phyloP scores from a whole-genome alignment of 1,139 yeast species.

The Pichia sp. region DNA sequence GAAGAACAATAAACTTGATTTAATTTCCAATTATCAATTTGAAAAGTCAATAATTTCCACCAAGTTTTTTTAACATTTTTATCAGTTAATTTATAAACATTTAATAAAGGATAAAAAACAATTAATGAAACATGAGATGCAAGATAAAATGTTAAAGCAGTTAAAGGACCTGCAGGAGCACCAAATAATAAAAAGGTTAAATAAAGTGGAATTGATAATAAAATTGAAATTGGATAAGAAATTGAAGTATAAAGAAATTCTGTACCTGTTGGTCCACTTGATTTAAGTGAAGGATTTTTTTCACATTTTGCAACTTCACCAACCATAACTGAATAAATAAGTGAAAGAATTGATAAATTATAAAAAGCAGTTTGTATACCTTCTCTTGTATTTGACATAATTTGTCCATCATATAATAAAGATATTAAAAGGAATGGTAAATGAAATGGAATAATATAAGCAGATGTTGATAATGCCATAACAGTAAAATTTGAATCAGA shows the following conservation, averaged over 20 bases:
- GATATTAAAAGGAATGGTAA: slow-evolving; percentile 31
- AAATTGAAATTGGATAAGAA: slow-evolving; percentile 34
- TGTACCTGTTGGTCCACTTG: slow-evolving; percentile 21
- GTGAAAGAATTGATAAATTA: slow-evolving; percentile 10
- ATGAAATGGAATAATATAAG: slow-evolving; percentile 44
- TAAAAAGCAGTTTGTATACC: slow-evolving; percentile 15
- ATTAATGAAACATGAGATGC: slow-evolving; percentile 62
- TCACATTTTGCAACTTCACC: slow-evolving; percentile 14
- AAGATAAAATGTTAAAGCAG: slow-evolving; percentile 55
- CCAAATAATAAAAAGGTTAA: slow-evolving; percentile 64
- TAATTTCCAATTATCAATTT: slow-evolving; percentile 25
- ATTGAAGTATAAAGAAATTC: slow-evolving; percentile 24
- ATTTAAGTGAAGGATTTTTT: slow-evolving; percentile 10
- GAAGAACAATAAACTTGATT: slow-evolving; percentile 39
- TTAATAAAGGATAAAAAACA: slow-evolving; percentile 57
- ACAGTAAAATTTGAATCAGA: neutral
- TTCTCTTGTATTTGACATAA: slow-evolving; percentile 12
- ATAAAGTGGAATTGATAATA: slow-evolving; percentile 49
- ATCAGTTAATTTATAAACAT: slow-evolving; percentile 36
- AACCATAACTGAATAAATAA: slow-evolving; percentile 16
- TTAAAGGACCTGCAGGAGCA: slow-evolving; percentile 63
- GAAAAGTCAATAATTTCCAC: slow-evolving; percentile 26
- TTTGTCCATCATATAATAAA: slow-evolving; percentile 23
- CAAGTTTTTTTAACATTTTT: slow-evolving; percentile 28
- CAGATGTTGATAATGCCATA: slow-evolving; percentile 23